These are phyloP conservation scores for Geosmithia putterillii DNA, from an alignment of 2,329 filamentous ascomycete species.

Conservation along the genomic window DNA sequence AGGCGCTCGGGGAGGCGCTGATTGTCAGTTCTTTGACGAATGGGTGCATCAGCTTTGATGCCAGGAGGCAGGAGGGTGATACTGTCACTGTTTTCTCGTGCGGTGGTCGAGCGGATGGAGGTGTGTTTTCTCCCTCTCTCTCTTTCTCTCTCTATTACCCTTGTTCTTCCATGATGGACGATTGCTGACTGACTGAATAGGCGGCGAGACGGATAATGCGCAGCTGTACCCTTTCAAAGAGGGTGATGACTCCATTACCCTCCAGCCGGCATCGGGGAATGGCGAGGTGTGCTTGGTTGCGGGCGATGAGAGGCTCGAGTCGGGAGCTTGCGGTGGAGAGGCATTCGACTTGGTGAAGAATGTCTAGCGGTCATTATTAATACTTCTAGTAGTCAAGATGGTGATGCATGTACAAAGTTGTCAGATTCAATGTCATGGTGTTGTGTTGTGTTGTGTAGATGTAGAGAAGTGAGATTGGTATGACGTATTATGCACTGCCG, in stretches of 20 bases:
- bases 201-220: slow-evolving; percentile 30
- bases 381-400: too few relatives aligned
- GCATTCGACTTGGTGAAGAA: slow-evolving; percentile 7
- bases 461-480: too few relatives aligned
- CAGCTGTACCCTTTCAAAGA: slow-evolving; percentile 36
- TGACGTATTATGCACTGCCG: too few relatives aligned
- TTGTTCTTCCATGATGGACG: slow-evolving; percentile 1
- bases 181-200: slow-evolving; percentile 11
- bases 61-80: slow-evolving; percentile 26
- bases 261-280: slow-evolving; percentile 30
- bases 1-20: slow-evolving; percentile 23
- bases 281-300: slow-evolving; percentile 13
- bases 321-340: slow-evolving; percentile 15
- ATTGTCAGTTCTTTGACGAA: slow-evolving; percentile 36
- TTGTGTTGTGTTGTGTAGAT: too few relatives aligned
- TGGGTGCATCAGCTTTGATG: slow-evolving; percentile 39
- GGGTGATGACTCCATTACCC: slow-evolving; percentile 16
- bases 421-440: neutral
- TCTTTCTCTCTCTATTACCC: neutral
- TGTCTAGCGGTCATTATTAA: neutral
- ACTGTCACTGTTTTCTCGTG: slow-evolving; percentile 39
- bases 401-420: too few relatives aligned
- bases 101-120: slow-evolving; percentile 35
- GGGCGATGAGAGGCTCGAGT: slow-evolving; percentile 7
- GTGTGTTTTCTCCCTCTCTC: slow-evolving; percentile 13